Conservation (phyloP, 352 stramenopile species). For the Globisporangium spinosum region DNA sequence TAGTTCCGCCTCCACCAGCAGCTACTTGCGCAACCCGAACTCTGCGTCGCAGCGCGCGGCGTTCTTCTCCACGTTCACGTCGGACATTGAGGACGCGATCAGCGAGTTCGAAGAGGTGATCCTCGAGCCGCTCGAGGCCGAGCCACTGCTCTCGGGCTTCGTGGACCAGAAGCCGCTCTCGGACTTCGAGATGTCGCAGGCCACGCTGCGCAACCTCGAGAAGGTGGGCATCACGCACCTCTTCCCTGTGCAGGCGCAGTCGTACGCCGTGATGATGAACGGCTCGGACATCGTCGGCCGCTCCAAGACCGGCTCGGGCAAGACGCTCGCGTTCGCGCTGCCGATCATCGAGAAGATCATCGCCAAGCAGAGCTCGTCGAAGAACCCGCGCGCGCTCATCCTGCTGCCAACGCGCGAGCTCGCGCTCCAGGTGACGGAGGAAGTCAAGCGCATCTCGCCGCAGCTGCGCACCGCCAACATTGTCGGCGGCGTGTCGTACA, state of each 20-base stretch:
- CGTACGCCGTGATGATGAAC: slow-evolving; percentile 78
- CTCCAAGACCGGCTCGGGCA: slow-evolving; percentile 80
- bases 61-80: slow-evolving; percentile 24
- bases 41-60: slow-evolving; percentile 25
- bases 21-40: slow-evolving; percentile 48
- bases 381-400: slow-evolving; percentile 89
- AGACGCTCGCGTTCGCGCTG: slow-evolving; percentile 63
- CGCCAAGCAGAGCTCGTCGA: slow-evolving; percentile 27
- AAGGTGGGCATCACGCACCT: slow-evolving; percentile 71
- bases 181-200: slow-evolving; percentile 61
- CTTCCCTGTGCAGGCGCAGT: slow-evolving; percentile 82
- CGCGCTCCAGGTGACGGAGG: slow-evolving; percentile 94
- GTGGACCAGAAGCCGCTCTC: slow-evolving; percentile 66
- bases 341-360: slow-evolving; percentile 77
- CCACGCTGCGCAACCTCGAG: slow-evolving; percentile 56
- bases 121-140: slow-evolving; percentile 33
- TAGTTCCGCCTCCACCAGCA: slow-evolving; percentile 51
- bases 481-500: slow-evolving; percentile 93
- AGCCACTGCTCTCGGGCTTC: slow-evolving; percentile 40
- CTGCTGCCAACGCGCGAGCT: slow-evolving; percentile 97
- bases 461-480: slow-evolving; percentile 90
- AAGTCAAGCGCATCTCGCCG: slow-evolving; percentile 80
- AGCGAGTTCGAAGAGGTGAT: slow-evolving; percentile 36
- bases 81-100: neutral
- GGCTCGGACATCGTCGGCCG: slow-evolving; percentile 79